These are phyloP conservation scores for Cotoneaster glaucophyllus DNA, from an alignment of 306 rosid species.

Conservation along the genomic window DNA sequence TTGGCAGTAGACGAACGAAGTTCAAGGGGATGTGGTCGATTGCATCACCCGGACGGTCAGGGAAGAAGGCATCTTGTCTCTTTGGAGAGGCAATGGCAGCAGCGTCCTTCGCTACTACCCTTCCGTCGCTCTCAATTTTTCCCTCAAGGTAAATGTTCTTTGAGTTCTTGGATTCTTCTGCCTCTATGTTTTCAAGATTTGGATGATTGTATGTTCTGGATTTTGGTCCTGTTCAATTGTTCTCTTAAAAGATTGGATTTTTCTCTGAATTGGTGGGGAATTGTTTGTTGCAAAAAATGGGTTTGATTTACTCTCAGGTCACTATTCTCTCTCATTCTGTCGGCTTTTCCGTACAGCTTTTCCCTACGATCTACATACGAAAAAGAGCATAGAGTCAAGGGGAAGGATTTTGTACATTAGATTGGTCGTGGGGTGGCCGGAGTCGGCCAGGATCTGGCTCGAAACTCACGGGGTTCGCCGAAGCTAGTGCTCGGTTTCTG, in stretches of 20 bases:
- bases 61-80: constrained; percentile 84
- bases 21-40: constrained; percentile 92
- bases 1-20: constrained; percentile 48
- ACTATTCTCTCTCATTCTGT: too few relatives aligned
- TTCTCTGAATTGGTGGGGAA: background rate
- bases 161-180: background rate
- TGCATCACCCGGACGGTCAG: constrained; percentile 58
- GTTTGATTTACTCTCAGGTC: background rate
- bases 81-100: constrained; percentile 98
- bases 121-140: constrained; percentile 94
- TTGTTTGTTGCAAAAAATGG: background rate
- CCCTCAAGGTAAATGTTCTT: constrained; percentile 66
- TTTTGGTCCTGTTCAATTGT: background rate
- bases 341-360: too few relatives aligned
- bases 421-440: too few relatives aligned
- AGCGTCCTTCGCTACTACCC: constrained; percentile 93
- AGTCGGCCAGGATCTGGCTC: too few relatives aligned
- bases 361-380: too few relatives aligned
- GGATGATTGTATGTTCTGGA: background rate
- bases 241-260: background rate
- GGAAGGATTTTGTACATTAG: too few relatives aligned
- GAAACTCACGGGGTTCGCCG: too few relatives aligned
- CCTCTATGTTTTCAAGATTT: background rate
- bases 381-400: too few relatives aligned
- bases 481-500: too few relatives aligned